phyloP scores from a whole-genome alignment of 2,329 filamentous ascomycete species.

The Claviceps fusiformis region DNA sequence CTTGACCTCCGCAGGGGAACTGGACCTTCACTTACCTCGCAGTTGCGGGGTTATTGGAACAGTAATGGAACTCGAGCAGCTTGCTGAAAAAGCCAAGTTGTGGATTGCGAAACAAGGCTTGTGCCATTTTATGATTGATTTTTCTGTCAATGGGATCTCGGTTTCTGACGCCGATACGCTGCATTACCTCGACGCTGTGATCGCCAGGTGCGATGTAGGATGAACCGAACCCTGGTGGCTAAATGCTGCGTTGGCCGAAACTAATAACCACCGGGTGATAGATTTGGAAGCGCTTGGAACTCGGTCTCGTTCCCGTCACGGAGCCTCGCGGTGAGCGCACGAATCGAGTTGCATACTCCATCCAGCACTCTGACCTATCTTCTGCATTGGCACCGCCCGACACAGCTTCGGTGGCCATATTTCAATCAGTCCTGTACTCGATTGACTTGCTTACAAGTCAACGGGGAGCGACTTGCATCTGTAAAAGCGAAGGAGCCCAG shows the following conservation, averaged over 20 bases:
- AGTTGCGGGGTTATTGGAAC: conserved; percentile 6
- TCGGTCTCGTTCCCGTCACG: conserved; percentile 14
- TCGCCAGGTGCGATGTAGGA: conserved; percentile 17
- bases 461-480: not conserved
- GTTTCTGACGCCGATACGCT: conserved; percentile 7
- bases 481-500: not conserved
- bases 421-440: conserved; percentile 15
- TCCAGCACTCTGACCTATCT: conserved; percentile 22
- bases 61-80: conserved; percentile 12
- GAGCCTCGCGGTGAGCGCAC: conserved; percentile 4
- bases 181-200: conserved; percentile 7
- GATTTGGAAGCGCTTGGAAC: conserved; percentile 18
- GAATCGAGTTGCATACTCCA: conserved; percentile 17
- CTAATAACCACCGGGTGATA: not conserved
- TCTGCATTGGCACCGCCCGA: conserved; percentile 18
- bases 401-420: conserved; percentile 12
- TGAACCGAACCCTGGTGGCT: no score
- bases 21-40: conserved; percentile 15
- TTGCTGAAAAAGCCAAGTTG: conserved; percentile 12
- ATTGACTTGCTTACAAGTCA: conserved; percentile 11
- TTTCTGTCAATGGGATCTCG: conserved; percentile 11
- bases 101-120: conserved; percentile 20
- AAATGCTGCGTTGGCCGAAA: not conserved
- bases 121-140: conserved; percentile 17
- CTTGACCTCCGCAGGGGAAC: conserved; percentile 12